Evolutionary conservation across 768 basidiomycete genomes (phyloP).

Genomic region (Boletus reticuloceps): DNA sequence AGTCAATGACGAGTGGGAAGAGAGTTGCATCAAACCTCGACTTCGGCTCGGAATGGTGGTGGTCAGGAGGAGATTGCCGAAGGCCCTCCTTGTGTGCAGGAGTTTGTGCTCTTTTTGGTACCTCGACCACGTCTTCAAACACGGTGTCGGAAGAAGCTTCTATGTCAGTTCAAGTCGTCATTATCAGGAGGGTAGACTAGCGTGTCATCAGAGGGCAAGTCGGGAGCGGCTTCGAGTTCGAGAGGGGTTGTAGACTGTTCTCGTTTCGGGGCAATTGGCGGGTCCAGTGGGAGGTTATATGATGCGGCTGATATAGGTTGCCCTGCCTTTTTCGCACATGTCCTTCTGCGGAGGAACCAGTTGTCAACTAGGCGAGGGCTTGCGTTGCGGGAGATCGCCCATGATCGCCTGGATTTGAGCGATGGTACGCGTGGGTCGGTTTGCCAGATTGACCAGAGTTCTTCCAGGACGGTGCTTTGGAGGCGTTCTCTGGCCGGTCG

Average conservation of each 20-base stretch:
- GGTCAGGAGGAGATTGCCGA: neutral
- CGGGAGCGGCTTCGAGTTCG: neutral
- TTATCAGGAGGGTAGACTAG: slow-evolving; percentile 10
- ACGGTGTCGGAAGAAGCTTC: slow-evolving; percentile 25
- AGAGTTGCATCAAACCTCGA: slow-evolving; percentile 18
- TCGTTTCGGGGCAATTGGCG: slow-evolving; percentile 3
- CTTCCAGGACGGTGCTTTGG: slow-evolving; percentile 9
- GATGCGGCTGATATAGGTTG: slow-evolving; percentile 13
- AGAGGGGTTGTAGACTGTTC: slow-evolving; percentile 3
- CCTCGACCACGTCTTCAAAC: neutral
- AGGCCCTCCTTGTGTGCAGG: slow-evolving; percentile 17
- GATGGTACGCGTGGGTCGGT: slow-evolving; percentile 29
- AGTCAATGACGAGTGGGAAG: slow-evolving; percentile 9
- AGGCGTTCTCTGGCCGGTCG: slow-evolving; percentile 13
- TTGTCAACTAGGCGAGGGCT: slow-evolving; percentile 16
- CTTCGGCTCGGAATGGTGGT: neutral
- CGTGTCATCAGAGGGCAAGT: slow-evolving; percentile 26
- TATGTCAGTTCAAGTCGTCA: slow-evolving; percentile 3
- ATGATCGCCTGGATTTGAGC: slow-evolving; percentile 23
- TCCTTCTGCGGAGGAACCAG: slow-evolving; percentile 29
- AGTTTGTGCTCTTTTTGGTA: neutral
- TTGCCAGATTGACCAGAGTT: slow-evolving; percentile 32
- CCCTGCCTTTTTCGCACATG: slow-evolving; percentile 23
- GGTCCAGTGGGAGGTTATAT: slow-evolving; percentile 22
- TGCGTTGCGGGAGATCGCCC: slow-evolving; percentile 24